Percentiles rank a stretch among this genome's conserved stretches.
Conservation (phyloP, 192 early-diverging fungal species). For the Umbelopsis sp. region DNA sequence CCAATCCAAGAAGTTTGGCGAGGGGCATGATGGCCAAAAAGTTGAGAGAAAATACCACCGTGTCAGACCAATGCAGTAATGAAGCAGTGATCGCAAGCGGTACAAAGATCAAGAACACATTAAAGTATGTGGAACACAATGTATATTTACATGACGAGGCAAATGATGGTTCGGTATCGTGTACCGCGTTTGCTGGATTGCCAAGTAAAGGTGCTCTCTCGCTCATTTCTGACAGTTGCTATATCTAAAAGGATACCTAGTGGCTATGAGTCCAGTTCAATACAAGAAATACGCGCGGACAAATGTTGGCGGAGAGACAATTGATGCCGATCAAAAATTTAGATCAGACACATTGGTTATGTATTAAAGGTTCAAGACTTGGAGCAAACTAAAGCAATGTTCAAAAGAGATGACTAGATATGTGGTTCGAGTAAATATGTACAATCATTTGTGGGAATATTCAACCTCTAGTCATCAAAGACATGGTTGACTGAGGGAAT, state of each 20-base stretch:
- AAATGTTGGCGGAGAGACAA: not conserved
- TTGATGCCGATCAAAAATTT: not conserved
- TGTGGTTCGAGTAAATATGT: not conserved
- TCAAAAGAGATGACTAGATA: not conserved
- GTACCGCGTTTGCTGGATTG: not conserved
- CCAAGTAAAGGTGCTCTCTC: slow-evolving; percentile 15
- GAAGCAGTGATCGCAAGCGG: slow-evolving; percentile 77
- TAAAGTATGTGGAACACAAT: slow-evolving; percentile 61
- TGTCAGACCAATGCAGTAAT: slow-evolving; percentile 63
- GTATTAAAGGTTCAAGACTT: not conserved
- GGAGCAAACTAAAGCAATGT: not conserved
- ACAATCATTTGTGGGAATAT: not conserved
- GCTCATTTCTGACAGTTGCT: slow-evolving; percentile 12
- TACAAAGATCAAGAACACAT: slow-evolving; percentile 73
- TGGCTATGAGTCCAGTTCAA: too few species aligned
- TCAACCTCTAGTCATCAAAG: not conserved
- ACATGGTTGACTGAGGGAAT: slow-evolving; percentile 12
- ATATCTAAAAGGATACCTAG: not conserved
- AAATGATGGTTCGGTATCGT: slow-evolving; percentile 25
- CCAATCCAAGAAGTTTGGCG: slow-evolving; percentile 64
- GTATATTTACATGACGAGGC: slow-evolving; percentile 49
- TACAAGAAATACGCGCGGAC: not conserved
- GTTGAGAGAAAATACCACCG: slow-evolving; percentile 78
- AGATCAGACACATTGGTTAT: not conserved
- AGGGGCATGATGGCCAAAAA: slow-evolving; percentile 91